A percentile compares a stretch with the other conserved stretches of the same genome.
Evolutionary conservation across 2,329 filamentous ascomycete genomes (phyloP).

Genomic region (Neonectria punicea): DNA sequence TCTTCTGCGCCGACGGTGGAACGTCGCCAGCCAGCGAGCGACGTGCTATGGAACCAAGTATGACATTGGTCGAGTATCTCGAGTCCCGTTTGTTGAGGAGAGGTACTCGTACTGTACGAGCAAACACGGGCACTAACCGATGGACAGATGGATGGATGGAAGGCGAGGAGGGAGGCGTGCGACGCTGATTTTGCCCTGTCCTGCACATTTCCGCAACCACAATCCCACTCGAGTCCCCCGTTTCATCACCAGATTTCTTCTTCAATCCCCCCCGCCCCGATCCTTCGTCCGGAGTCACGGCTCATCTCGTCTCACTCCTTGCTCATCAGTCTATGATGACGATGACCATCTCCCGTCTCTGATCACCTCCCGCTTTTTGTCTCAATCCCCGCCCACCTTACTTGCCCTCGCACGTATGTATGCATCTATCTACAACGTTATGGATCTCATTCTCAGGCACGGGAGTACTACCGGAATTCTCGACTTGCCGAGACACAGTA

Average conservation of each 20-base stretch:
- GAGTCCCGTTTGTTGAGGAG: background rate
- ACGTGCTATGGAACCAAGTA: background rate
- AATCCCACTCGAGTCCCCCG: slow-evolving; percentile 25
- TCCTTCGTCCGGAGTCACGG: background rate
- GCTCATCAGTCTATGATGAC: background rate
- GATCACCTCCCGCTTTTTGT: background rate
- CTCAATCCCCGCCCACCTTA: too few relatives aligned
- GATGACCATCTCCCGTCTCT: background rate
- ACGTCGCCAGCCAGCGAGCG: slow-evolving; percentile 8
- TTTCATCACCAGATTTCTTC: slow-evolving; percentile 14
- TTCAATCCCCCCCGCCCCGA: background rate
- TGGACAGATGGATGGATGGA: background rate
- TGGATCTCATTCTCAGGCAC: background rate
- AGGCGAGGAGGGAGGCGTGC: slow-evolving; percentile 15
- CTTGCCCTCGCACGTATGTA: background rate
- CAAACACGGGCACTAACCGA: background rate
- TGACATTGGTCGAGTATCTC: background rate
- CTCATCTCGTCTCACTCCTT: background rate
- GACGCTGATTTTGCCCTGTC: slow-evolving; percentile 24
- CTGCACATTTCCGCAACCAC: slow-evolving; percentile 29
- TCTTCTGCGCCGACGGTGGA: slow-evolving; percentile 6
- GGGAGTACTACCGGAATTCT: background rate
- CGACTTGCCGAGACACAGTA: slow-evolving; percentile 3
- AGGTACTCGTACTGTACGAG: background rate
- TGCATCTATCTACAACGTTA: background rate